phyloP scores from a whole-genome alignment of 2,329 filamentous ascomycete genomes.

The Phaeosphaeria sp. region DNA sequence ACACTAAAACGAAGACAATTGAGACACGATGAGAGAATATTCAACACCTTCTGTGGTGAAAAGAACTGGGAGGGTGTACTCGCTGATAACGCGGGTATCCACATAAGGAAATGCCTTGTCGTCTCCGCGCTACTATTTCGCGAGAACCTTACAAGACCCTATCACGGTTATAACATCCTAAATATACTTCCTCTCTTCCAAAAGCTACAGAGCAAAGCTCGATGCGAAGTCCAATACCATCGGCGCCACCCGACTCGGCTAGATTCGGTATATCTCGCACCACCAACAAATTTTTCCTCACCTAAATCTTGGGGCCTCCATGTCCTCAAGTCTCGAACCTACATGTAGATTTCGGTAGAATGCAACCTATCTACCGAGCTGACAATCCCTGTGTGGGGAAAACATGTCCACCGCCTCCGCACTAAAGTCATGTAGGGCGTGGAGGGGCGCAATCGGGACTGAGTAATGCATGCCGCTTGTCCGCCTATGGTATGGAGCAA shows the following conservation, averaged over 20 bases:
- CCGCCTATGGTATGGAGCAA: neutral
- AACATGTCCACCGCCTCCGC: neutral
- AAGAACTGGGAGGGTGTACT: neutral
- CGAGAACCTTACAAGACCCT: neutral
- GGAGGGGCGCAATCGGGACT: neutral
- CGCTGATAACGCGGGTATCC: too few species aligned
- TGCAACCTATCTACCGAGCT: neutral
- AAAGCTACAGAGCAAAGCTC: neutral
- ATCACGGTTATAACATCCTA: neutral
- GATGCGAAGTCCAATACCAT: neutral
- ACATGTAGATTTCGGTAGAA: neutral
- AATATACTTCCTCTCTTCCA: neutral
- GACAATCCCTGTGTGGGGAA: neutral
- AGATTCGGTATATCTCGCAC: neutral
- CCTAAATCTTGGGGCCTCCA: neutral
- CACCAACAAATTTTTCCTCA: neutral
- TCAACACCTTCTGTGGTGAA: too few species aligned
- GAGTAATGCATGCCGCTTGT: neutral
- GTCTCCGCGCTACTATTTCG: neutral
- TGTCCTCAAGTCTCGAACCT: neutral
- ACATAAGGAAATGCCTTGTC: neutral
- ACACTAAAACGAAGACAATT: neutral
- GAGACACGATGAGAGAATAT: too few species aligned
- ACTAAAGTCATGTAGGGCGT: constrained; percentile 1
- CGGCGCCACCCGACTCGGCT: neutral